phyloP scores from a whole-genome alignment of 2,329 filamentous ascomycete genomes.

The Aspergillus arachidicola region DNA sequence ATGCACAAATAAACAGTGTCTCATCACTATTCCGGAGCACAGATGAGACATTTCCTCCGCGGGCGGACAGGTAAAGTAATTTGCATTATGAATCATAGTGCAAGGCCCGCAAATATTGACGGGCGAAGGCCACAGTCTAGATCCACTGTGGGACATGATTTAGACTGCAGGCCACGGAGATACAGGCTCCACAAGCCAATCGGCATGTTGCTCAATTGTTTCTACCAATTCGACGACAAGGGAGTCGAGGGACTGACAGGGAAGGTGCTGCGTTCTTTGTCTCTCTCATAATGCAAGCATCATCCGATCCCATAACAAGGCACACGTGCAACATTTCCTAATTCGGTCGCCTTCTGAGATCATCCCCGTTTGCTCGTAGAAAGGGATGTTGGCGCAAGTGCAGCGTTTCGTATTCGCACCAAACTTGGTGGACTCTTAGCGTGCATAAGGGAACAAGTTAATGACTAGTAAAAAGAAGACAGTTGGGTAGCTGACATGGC shows the following conservation, averaged over 20 bases:
- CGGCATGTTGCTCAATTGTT: background rate
- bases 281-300: background rate
- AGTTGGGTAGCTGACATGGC: background rate
- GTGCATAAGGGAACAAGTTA: background rate
- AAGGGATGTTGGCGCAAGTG: background rate
- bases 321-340: background rate
- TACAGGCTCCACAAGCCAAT: background rate
- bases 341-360: background rate
- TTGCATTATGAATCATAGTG: background rate
- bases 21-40: too few species aligned
- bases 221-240: background rate
- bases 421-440: background rate
- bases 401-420: background rate
- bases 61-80: background rate
- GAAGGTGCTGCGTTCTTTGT: background rate
- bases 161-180: background rate
- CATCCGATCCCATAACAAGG: background rate
- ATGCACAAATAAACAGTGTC: background rate
- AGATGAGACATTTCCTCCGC: background rate
- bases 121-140: background rate
- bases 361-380: background rate
- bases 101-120: background rate
- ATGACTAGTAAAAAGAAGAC: too few species aligned
- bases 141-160: conserved; percentile 1
- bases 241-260: background rate